Evolutionary conservation across 2,329 filamentous ascomycete genomes (phyloP).

Genomic region (Penicillium sp.): DNA sequence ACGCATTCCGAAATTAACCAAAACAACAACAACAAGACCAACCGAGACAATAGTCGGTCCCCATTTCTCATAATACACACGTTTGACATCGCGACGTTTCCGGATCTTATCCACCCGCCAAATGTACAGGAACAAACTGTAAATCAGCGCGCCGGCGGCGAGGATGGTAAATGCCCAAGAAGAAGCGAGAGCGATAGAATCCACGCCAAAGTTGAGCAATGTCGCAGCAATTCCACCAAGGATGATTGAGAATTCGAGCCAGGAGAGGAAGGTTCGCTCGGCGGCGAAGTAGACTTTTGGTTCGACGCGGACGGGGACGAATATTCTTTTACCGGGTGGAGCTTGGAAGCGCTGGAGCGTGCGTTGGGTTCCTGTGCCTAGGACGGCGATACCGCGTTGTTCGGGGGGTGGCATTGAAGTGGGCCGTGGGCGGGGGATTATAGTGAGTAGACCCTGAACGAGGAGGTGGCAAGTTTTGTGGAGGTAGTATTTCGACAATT

Average conservation of each 20-base stretch:
- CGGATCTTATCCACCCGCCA: constrained; percentile 88
- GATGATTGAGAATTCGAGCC: constrained; percentile 97
- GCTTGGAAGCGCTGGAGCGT: constrained; percentile 61
- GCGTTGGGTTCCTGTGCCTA: constrained; percentile 50
- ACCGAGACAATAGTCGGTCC: constrained; percentile 79
- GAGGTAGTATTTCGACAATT: constrained; percentile 59
- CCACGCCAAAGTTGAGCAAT: constrained; percentile 75
- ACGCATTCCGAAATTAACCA: constrained; percentile 79
- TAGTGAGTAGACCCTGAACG: constrained; percentile 52
- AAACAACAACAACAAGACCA: constrained; percentile 73
- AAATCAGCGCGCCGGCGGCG: constrained; percentile 76
- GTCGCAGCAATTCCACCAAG: constrained; percentile 85
- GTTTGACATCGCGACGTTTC: constrained; percentile 75
- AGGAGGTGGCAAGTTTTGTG: constrained; percentile 52
- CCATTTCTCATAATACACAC: constrained; percentile 81
- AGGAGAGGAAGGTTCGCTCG: constrained; percentile 92
- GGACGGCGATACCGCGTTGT: constrained; percentile 42
- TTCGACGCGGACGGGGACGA: constrained; percentile 93
- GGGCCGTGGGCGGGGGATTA: constrained; percentile 58
- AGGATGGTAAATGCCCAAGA: constrained; percentile 81
- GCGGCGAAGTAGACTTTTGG: constrained; percentile 98
- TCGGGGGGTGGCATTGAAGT: constrained; percentile 44
- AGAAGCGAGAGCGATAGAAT: constrained; percentile 67
- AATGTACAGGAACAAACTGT: constrained; percentile 81
- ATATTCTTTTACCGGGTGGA: constrained; percentile 74